A percentile compares a stretch with the other conserved stretches of the same genome.
Conservation (phyloP, 1,139 yeast genomes). For the Blastobotrys apis region DNA sequence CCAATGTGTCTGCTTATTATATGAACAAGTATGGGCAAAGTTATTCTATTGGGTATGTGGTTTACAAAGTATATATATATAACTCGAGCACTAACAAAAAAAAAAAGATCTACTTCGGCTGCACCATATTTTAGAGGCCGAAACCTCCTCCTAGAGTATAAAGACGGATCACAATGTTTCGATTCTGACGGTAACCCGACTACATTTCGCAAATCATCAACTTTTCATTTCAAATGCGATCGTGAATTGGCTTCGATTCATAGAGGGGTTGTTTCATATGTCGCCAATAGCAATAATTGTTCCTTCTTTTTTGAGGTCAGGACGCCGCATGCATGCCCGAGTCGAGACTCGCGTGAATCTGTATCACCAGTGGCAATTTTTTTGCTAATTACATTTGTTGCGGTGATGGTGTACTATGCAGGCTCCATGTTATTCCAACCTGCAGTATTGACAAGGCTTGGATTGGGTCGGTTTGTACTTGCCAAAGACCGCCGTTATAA, state of each 20-base stretch:
- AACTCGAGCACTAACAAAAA: too few species aligned
- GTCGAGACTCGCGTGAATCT: conserved; percentile 48
- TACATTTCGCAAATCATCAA: conserved; percentile 53
- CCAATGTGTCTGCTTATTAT: conserved; percentile 62
- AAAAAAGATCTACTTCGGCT: too few species aligned
- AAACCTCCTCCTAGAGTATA: conserved; percentile 65
- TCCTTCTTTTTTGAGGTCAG: conserved; percentile 80
- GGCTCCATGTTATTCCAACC: conserved; percentile 15
- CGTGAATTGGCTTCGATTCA: conserved; percentile 49
- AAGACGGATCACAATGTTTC: conserved; percentile 66
- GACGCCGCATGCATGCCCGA: conserved; percentile 85
- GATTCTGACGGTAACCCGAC: conserved; percentile 41
- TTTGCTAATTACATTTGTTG: conserved; percentile 33
- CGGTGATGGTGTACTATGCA: conserved; percentile 33
- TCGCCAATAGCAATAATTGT: conserved; percentile 73
- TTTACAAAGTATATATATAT: too few species aligned
- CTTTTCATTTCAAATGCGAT: conserved; percentile 76
- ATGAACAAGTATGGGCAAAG: conserved; percentile 41
- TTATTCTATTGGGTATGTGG: background rate
- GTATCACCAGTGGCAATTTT: conserved; percentile 31
- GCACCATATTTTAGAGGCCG: conserved; percentile 66
- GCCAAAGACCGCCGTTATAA: background rate
- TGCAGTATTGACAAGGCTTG: background rate
- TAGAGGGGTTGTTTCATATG: conserved; percentile 63
- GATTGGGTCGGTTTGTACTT: background rate